Percentiles rank a stretch among this genome's conserved stretches.
phyloP scores from a whole-genome alignment of 2,329 filamentous ascomycete species.

The Fusarium abutilonis region DNA sequence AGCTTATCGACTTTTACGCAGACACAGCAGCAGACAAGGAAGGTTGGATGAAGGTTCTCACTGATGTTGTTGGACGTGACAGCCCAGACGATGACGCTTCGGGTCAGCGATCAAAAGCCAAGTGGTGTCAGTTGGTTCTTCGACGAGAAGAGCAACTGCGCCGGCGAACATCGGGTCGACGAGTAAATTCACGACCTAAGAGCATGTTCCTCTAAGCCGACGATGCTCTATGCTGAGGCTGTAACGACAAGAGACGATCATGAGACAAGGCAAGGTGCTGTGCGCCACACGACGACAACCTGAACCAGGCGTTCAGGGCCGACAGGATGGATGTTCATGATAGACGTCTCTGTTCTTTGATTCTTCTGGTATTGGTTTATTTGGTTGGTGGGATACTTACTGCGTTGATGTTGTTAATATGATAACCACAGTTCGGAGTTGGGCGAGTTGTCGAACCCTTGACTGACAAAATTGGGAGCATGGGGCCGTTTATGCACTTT shows the following conservation, averaged over 20 bases:
- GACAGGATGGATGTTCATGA: conserved; percentile 34
- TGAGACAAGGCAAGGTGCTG: conserved; percentile 43
- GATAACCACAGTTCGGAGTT: conserved; percentile 41
- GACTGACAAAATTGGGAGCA: conserved; percentile 39
- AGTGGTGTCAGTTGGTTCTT: conserved; percentile 75
- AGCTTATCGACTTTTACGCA: conserved; percentile 98
- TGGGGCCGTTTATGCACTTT: conserved; percentile 45
- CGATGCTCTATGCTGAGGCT: conserved; percentile 11
- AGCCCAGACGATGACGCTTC: conserved; percentile 58
- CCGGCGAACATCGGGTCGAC: conserved; percentile 61
- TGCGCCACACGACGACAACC: conserved; percentile 39
- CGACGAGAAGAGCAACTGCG: conserved; percentile 70
- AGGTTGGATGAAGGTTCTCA: conserved; percentile 90
- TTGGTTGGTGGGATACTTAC: conserved; percentile 31
- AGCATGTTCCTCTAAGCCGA: conserved; percentile 61
- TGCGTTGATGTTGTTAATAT: conserved; percentile 41
- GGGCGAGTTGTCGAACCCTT: conserved; percentile 37
- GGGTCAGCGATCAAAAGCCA: conserved; percentile 59
- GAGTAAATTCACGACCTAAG: conserved; percentile 67
- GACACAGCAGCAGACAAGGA: conserved; percentile 89
- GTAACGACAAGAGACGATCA: conserved; percentile 27
- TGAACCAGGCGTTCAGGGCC: conserved; percentile 45
- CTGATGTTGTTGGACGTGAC: conserved; percentile 72
- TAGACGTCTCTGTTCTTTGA: conserved; percentile 40
- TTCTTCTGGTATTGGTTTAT: conserved; percentile 34